Evolutionary conservation across 345 rosid species (phyloP), one percentile per base, ranked within the genome.

Genomic region (Aethionema arabicum): DNA sequence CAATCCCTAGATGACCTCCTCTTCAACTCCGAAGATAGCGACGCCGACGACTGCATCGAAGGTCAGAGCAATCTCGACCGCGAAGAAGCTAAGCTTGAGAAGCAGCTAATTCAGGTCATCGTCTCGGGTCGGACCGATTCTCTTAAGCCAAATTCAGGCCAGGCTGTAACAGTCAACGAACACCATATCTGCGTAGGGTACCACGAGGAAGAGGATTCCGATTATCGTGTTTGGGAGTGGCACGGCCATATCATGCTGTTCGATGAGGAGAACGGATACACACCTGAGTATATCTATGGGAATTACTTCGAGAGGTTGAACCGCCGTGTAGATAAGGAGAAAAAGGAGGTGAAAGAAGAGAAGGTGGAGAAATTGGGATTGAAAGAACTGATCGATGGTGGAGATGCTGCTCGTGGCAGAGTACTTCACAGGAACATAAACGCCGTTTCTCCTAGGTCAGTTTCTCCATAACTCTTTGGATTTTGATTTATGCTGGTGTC

Each of bases 181-280:
- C 99, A 90, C 73, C 87, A 90, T 58, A 82, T 93, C 49, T 93
- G 99, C 65, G 82, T 93, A 40, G 95, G 89, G 71, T 93, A 64
- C 63, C 95, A 84, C 27, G 83, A 93, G 67, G 99, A 93, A 33
- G 73, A 74, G 21, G 96, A 77, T 3, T 85, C 95, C 35, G 96
- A 85, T 70, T 90, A 87, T 76, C 84, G 99, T 63, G 95, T 90
- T 4, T 93, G 99, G 99, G 99, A 93, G 80, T 93, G 99, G 99
- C 99, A 93, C 35, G 99, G 99, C 0, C 99, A 93, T 66, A 87
- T 93, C 31, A 82, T 93, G 97, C 52, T 90, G 67, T 90, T 87
- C 51, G 97, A 90, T 27, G 99, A 90, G 52, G 95, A 86, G 61
- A 74, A 84, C 44, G 99, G 95, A 35, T 90, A 81, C 11, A 73